Conservation (phyloP, 768 basidiomycete species). For the Mycena filopes region DNA sequence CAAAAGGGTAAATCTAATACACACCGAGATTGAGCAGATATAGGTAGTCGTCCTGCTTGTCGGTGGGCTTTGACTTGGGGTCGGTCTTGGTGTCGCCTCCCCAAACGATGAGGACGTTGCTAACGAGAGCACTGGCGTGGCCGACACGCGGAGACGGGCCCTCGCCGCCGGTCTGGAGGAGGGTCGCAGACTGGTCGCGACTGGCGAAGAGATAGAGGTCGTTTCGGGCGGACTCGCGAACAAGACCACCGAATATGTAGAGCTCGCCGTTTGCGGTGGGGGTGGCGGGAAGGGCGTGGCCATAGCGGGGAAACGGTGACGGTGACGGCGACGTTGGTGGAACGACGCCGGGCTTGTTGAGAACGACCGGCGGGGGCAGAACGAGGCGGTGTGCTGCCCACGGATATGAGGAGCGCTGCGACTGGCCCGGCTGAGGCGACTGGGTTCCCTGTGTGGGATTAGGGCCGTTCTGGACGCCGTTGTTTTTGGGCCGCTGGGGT, state of each 20-base stretch:
- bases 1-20: constrained; percentile 43
- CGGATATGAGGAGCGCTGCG: constrained; percentile 74
- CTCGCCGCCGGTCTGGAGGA: constrained; percentile 90
- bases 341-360: constrained; percentile 71
- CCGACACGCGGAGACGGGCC: constrained; percentile 93
- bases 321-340: constrained; percentile 80
- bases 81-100: constrained; percentile 96
- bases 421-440: constrained; percentile 32
- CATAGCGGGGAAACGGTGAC: constrained; percentile 95
- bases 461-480: constrained; percentile 11
- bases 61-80: constrained; percentile 64
- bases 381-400: constrained; percentile 83
- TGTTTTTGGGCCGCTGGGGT: constrained; percentile 1
- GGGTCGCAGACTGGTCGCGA: constrained; percentile 79
- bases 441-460: constrained; percentile 14
- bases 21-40: constrained; percentile 94
- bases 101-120: constrained; percentile 97
- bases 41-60: constrained; percentile 90
- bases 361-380: constrained; percentile 72
- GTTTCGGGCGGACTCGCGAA: constrained; percentile 88
- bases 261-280: constrained; percentile 88
- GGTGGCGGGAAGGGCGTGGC: constrained; percentile 87
- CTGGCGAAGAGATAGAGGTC: constrained; percentile 94
- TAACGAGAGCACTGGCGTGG: constrained; percentile 94
- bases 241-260: constrained; percentile 96